Conservation (phyloP, 2,329 filamentous ascomycete genomes). For the Colletotrichum karsti region DNA sequence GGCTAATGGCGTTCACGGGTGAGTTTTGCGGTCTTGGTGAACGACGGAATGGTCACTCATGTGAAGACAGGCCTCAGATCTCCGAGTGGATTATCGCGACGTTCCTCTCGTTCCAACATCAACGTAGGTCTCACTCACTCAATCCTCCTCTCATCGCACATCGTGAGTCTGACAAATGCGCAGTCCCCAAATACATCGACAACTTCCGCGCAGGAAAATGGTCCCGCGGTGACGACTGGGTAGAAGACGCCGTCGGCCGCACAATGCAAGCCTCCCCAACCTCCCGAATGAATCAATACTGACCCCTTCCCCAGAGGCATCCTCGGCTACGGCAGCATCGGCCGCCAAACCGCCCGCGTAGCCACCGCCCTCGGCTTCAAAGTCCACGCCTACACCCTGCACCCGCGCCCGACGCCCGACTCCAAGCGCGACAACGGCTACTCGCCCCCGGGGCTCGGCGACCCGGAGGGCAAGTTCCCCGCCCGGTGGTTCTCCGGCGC, state of each 20-base stretch:
- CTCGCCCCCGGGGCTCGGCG: constrained; percentile 72
- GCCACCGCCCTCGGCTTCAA: constrained; percentile 74
- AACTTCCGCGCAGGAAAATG: constrained; percentile 53
- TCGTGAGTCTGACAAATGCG: background rate
- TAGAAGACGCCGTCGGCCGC: constrained; percentile 55
- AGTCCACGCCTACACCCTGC: constrained; percentile 79
- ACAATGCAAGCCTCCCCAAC: constrained; percentile 51
- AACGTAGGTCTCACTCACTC: constrained; percentile 44
- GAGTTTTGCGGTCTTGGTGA: constrained; percentile 29
- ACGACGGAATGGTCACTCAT: background rate
- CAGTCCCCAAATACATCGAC: constrained; percentile 55
- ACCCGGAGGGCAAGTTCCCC: constrained; percentile 58
- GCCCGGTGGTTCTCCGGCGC: constrained; percentile 59
- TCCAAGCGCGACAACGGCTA: constrained; percentile 72
- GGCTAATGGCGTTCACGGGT: constrained; percentile 68
- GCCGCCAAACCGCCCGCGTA: constrained; percentile 63
- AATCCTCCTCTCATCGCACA: background rate
- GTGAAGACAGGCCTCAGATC: constrained; percentile 57
- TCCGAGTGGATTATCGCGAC: constrained; percentile 65
- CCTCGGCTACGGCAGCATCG: constrained; percentile 63
- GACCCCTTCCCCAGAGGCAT: constrained; percentile 48
- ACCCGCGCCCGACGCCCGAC: constrained; percentile 71
- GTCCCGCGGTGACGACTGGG: constrained; percentile 42
- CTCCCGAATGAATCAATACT: background rate
- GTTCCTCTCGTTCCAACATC: constrained; percentile 58